These are phyloP conservation scores for Cryptosporidium canis DNA, from an alignment of 169 alveolate species.

Conservation along the genomic window DNA sequence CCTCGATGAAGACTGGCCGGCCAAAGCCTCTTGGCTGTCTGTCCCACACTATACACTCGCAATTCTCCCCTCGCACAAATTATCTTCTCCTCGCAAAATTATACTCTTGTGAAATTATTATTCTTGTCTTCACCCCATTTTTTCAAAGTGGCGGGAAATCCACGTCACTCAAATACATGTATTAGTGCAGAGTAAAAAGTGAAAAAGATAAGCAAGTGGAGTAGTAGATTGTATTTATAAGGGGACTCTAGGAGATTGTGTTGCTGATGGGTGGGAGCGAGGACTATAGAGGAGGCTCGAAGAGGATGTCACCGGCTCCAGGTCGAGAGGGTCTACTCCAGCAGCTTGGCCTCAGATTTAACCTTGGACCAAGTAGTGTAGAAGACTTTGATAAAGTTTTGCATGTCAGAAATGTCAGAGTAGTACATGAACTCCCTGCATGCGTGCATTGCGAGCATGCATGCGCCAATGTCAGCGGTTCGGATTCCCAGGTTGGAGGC, in stretches of 20 bases:
- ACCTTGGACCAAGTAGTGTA: conserved; percentile 43
- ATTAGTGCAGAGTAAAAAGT: neutral
- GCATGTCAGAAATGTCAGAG: conserved; percentile 40
- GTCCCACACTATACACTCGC: too few species aligned
- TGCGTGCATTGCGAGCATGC: conserved; percentile 96
- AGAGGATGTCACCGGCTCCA: too few species aligned
- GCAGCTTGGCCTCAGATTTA: conserved; percentile 16
- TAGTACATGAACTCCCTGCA: conserved; percentile 88
- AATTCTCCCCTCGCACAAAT: neutral
- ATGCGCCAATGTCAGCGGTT: conserved; percentile 94
- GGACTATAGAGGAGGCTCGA: too few species aligned
- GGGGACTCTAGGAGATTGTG: neutral
- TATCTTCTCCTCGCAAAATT: too few species aligned
- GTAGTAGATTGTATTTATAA: neutral
- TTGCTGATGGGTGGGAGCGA: too few species aligned
- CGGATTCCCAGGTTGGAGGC: conserved; percentile 91
- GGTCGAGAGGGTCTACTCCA: too few species aligned
- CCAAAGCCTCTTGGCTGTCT: too few species aligned
- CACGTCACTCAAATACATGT: conserved; percentile 3
- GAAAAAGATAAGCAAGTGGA: neutral
- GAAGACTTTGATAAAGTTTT: conserved; percentile 28
- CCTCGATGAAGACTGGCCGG: too few species aligned
- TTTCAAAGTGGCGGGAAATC: neutral
- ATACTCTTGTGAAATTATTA: too few species aligned
- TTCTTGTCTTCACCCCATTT: neutral